Percentiles rank a stretch among this genome's conserved stretches.
These are phyloP conservation scores for Isabelozyma heimii DNA, from an alignment of 805 yeast genomes.

Conservation along the genomic window DNA sequence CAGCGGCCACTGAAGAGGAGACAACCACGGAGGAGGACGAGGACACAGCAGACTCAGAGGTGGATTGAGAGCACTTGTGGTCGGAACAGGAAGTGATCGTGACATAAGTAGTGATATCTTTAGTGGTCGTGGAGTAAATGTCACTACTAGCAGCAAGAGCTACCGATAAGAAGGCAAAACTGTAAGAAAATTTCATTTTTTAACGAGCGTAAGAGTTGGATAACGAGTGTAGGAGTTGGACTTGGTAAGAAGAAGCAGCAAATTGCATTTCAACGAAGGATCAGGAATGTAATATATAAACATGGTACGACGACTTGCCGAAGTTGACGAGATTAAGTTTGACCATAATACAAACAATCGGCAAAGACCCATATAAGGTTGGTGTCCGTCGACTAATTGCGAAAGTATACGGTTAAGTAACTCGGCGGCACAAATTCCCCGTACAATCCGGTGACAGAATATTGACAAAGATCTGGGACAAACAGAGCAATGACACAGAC, in stretches of 20 bases:
- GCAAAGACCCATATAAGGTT: background rate
- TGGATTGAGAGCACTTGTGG: background rate
- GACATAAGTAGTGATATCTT: background rate
- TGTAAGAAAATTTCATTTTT: background rate
- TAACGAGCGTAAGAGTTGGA: slow-evolving; percentile 1
- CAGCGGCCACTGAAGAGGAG: slow-evolving; percentile 16
- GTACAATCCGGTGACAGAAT: too few relatives aligned
- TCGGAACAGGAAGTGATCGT: slow-evolving; percentile 3
- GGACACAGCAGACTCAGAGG: slow-evolving; percentile 14
- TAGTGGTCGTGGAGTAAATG: background rate
- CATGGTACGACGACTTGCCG: background rate
- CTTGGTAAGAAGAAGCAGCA: background rate
- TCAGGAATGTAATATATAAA: too few relatives aligned
- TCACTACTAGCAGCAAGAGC: background rate
- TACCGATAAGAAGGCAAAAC: background rate
- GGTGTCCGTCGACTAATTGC: background rate
- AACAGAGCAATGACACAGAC: too few relatives aligned
- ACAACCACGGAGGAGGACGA: slow-evolving; percentile 14
- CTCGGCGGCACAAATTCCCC: too few relatives aligned
- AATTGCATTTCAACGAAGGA: too few relatives aligned
- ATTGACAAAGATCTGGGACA: too few relatives aligned
- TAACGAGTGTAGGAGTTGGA: background rate
- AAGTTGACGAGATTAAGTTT: background rate
- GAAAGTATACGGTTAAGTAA: too few relatives aligned
- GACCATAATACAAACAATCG: background rate